phyloP scores from a whole-genome alignment of 208 protist genomes.

The Wallacemonas sp. region DNA sequence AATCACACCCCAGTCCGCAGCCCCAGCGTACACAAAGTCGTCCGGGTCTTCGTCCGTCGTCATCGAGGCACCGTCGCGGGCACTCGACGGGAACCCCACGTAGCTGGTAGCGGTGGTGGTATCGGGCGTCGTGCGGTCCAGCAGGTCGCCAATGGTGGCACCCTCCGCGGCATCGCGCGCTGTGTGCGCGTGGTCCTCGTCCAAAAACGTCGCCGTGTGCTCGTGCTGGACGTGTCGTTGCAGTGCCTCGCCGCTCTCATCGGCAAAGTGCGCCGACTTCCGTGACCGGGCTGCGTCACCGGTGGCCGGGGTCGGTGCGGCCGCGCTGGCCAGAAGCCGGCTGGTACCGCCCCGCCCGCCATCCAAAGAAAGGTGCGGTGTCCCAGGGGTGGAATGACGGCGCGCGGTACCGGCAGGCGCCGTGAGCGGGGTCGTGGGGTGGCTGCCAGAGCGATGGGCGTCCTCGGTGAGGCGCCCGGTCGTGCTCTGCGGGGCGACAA shows the following conservation, averaged over 20 bases:
- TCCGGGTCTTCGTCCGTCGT: conserved; percentile 17
- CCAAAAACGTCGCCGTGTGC: background rate
- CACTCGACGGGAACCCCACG: background rate
- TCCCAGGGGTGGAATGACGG: conserved; percentile 1
- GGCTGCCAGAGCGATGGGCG: background rate
- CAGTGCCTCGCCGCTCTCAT: background rate
- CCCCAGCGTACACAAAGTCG: conserved; percentile 2
- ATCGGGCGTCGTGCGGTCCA: conserved; percentile 5
- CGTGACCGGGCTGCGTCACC: background rate
- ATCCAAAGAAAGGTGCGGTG: background rate
- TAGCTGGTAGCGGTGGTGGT: conserved; percentile 1
- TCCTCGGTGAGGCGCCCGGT: conserved; percentile 2
- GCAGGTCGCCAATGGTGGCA: conserved; percentile 15
- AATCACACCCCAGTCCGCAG: conserved; percentile 38
- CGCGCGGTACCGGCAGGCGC: conserved; percentile 17
- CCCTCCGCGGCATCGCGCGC: background rate
- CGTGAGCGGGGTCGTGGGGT: conserved; percentile 25
- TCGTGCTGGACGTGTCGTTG: background rate
- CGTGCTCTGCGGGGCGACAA: conserved; percentile 2
- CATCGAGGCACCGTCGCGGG: background rate
- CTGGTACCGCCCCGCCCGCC: background rate
- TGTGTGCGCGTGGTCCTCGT: background rate
- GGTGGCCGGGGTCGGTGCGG: background rate
- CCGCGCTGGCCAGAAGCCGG: background rate
- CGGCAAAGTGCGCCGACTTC: background rate